Percentiles rank a stretch among this genome's conserved stretches.
Evolutionary conservation across 805 yeast genomes (phyloP).

Genomic region (Helenozyma rhizophorensis): DNA sequence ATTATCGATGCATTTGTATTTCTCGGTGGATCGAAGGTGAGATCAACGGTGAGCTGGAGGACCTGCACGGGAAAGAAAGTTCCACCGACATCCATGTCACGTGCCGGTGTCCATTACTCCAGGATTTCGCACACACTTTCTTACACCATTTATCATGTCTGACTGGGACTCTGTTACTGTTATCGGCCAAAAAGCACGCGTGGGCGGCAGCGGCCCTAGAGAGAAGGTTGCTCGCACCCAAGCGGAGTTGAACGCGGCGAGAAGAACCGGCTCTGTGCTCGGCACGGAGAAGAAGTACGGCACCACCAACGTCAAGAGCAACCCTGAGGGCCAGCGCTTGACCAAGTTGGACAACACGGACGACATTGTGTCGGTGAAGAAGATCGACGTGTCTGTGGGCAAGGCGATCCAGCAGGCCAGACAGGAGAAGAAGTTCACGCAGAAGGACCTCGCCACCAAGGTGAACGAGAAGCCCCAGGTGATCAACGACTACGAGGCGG

Average conservation of each 20-base stretch:
- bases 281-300: constrained; percentile 93
- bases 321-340: constrained; percentile 91
- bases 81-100: no score
- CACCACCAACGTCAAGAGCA: constrained; percentile 50
- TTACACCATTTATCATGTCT: constrained; percentile 28
- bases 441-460: constrained; percentile 94
- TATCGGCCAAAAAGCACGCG: constrained; percentile 84
- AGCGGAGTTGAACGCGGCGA: constrained; percentile 84
- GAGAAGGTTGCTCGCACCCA: constrained; percentile 75
- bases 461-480: constrained; percentile 94
- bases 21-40: no score
- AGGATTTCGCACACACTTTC: no score
- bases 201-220: constrained; percentile 86
- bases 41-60: no score
- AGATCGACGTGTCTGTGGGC: constrained; percentile 80
- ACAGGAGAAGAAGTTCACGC: constrained; percentile 83
- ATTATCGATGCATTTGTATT: no score
- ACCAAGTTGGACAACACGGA: constrained; percentile 91
- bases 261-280: constrained; percentile 85
- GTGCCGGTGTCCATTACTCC: no score
- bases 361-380: constrained; percentile 90
- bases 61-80: no score
- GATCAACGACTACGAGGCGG: constrained; percentile 94
- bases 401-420: constrained; percentile 82
- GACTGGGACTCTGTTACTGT: constrained; percentile 94